Percentiles rank a stretch among this genome's conserved stretches.
Conservation (phyloP, 1,284 basidiomycete genomes). For the Pyrrhoderma noxium region DNA sequence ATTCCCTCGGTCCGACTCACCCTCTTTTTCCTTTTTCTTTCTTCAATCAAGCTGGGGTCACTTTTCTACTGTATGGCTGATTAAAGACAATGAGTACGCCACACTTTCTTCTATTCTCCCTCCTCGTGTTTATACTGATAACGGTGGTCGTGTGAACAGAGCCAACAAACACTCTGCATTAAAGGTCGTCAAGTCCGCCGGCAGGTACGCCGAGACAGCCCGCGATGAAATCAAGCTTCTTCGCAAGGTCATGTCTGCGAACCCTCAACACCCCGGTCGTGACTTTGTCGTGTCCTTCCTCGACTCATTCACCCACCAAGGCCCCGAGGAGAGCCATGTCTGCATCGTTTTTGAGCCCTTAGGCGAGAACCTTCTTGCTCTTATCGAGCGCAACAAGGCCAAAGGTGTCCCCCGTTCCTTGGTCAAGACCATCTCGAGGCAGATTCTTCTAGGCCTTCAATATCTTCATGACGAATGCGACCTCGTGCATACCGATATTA, state of each 20-base stretch:
- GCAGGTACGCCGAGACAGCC: constrained; percentile 81
- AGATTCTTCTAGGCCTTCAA: constrained; percentile 82
- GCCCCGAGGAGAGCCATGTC: constrained; percentile 66
- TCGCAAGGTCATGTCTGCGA: constrained; percentile 66
- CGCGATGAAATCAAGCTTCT: constrained; percentile 87
- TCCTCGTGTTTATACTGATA: constrained; percentile 17
- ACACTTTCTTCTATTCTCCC: constrained; percentile 11
- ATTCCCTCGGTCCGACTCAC: constrained; percentile 4
- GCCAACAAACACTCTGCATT: constrained; percentile 74
- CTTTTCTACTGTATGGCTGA: constrained; percentile 83
- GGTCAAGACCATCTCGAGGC: constrained; percentile 78
- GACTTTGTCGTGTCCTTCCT: constrained; percentile 77
- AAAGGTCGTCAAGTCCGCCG: constrained; percentile 89
- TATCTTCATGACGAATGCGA: constrained; percentile 89
- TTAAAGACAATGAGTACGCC: constrained; percentile 57
- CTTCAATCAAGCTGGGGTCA: constrained; percentile 76
- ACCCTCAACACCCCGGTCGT: constrained; percentile 62
- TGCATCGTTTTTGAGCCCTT: constrained; percentile 91
- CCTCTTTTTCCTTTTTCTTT: constrained; percentile 18
- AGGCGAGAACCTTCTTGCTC: constrained; percentile 78
- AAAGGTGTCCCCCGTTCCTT: constrained; percentile 75
- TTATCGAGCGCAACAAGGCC: constrained; percentile 83
- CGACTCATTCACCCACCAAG: constrained; percentile 73
- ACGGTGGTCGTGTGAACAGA: constrained; percentile 30
- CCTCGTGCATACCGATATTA: constrained; percentile 83